phyloP scores from a whole-genome alignment of 2,329 filamentous ascomycete genomes.

The Microascus cirrosus region DNA sequence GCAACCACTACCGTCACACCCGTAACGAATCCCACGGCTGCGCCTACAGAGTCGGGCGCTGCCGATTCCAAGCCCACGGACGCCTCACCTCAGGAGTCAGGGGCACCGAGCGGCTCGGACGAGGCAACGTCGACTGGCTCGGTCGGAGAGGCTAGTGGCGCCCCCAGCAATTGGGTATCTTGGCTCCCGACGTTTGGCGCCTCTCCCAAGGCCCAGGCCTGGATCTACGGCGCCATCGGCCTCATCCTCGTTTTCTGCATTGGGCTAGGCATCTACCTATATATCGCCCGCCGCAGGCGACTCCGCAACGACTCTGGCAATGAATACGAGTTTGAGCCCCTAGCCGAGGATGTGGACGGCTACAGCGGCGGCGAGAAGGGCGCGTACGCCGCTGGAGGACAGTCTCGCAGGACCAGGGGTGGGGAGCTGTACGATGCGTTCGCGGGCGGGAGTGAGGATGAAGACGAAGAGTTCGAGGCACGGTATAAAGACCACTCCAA shows the following conservation, averaged over 20 bases:
- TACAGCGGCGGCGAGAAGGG: constrained; percentile 27
- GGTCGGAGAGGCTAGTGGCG: constrained; percentile 17
- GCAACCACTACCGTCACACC: constrained; percentile 42
- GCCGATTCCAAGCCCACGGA: constrained; percentile 17
- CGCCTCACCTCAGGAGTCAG: constrained; percentile 17
- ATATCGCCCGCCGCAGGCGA: constrained; percentile 65
- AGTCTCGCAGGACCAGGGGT: constrained; percentile 47
- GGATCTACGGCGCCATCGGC: constrained; percentile 83
- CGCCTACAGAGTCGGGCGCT: constrained; percentile 10
- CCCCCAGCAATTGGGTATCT: constrained; percentile 64
- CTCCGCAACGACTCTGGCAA: constrained; percentile 65
- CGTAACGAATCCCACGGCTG: constrained; percentile 22
- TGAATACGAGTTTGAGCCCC: constrained; percentile 87
- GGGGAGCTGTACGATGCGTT: constrained; percentile 97
- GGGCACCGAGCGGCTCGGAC: background rate
- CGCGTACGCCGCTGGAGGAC: constrained; percentile 28
- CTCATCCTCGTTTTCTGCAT: constrained; percentile 77
- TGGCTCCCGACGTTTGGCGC: constrained; percentile 87
- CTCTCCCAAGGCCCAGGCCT: constrained; percentile 75
- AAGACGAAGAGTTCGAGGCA: constrained; percentile 43
- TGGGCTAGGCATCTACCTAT: constrained; percentile 73
- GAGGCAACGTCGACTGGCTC: constrained; percentile 10
- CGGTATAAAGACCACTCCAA: constrained; percentile 27
- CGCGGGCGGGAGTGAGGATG: constrained; percentile 73
- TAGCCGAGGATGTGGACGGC: constrained; percentile 69